Evolutionary conservation across 2,329 filamentous ascomycete genomes (phyloP), one percentile per base, ranked within the genome.

Genomic region (Septoria linicola): DNA sequence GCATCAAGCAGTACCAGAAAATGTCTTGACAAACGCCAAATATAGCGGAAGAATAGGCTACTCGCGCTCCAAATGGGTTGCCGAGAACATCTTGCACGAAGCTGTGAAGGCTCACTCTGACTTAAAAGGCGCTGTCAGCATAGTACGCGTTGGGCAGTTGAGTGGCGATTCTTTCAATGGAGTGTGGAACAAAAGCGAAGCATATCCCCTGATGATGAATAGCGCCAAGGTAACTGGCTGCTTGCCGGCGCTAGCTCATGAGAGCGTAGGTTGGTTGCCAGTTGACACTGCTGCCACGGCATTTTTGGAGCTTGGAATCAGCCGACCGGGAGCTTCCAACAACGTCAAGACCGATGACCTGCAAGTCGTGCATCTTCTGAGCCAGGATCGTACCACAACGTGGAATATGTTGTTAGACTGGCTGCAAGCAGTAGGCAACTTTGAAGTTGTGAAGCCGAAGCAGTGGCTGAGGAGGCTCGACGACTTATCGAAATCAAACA

Each of bases 51-150:
- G 70, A 0, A 68, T 81, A 4, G 81, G 80, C 3, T 83, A 83
- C 58, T 75, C 77, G 1, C 72, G 72, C 21, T 81, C 78, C 1
- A 77, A 80, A 66, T 82, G 80, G 79, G 77, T 82, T 1, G 80
- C 79, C 1, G 80, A 83, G 66, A 69, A 70, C 14, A 74, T 82
- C 8, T 81, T 78, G 55, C 59, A 70, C 1, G 59, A 68, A 4
- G 75, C 74, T 13, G 62, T 65, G 39, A 49, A 65, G 19, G 21
- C 25, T 3, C 20, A 52, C 42, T 58, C 60, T 1, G 40, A 58
- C 25, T 59, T 73, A 2, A 52, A 51, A 19, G 63, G 72, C 27
- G 66, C 68, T 17, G 69, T 78, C 27, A 68, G 70, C n/a, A 61
- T 79, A 8, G 65, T 76, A 23, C 67, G 74, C 31, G 69, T 76